Evolutionary conservation across 106 monocot species (phyloP), one percentile per base, ranked within the genome.

Genomic region (Cymbidium sinense): DNA sequence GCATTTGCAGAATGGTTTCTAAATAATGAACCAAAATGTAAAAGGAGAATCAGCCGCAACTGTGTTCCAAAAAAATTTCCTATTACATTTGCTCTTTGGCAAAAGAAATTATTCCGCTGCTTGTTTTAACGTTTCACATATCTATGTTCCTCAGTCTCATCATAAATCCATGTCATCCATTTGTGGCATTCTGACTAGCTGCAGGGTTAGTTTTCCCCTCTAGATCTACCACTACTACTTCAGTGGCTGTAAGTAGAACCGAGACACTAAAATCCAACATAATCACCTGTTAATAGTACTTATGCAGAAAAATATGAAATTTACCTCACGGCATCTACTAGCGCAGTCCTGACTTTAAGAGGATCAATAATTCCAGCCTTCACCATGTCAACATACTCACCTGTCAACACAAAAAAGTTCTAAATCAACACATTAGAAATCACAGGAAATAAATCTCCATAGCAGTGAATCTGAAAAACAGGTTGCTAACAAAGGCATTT

Each of bases 321-420:
- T 27, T 71, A 87, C 87, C 87, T 87, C 21, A 79, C 75, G 7
- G 87, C 87, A 82, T 87, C 87, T 30, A 84, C 52, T 17, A 87
- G 51, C 29, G 87, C 87, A 51, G 84, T 84, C 70, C 81, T 81
- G 43, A 87, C 87, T 79, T 87, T 87, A 21, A 87, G 19, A 34
- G 87, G 84, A 81, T 87, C 87, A 10, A 87, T 67, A 34, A 87
- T 87, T 50, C 87, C 87, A 64, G 84, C 74, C 76, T 87, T 76
- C 34, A 87, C 84, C 87, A 84, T 82, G 82, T 87, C 84, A 54
- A 87, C 87, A 76, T 84, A 87, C 73, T 83, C 83, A 34, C 86
- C 86, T 86, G 52, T 76, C n/a, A n/a, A n/a, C n/a, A n/a, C n/a
- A n/a, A 44, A 28, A 12, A 64, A 62, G 43, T 23, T 29, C 21